Base-by-base conservation (phyloP, 1,139 yeast species). In the Debaryomycetaceae sp. region DNA sequence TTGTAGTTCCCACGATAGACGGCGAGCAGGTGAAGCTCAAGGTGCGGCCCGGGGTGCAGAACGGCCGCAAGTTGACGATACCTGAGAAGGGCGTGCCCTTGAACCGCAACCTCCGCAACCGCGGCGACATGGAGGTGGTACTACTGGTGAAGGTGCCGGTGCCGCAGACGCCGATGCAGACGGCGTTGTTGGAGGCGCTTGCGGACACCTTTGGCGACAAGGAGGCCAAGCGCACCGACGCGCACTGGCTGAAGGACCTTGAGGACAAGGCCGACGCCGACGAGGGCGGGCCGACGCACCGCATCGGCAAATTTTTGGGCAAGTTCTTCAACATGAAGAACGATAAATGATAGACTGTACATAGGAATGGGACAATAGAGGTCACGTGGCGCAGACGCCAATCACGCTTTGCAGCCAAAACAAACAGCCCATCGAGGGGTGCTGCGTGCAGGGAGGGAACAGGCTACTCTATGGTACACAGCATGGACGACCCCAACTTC, bases 11-110 rank as follows among this genome's bases (percentile, higher is more conserved):
- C 23, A 89, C 97, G 0, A 72, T 91, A 21, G 88, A 81, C 42
- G 88, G 85, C 4, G 78, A 75, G 24, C 68, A 71, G 27, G 65
- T 93, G 38, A 82, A 88, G 53, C 61, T 91, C 36, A 84, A 79
- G 54, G 78, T 93, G n/a, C 79, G 94, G 30, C 65, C 85, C 0
- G 97, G 96, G 1, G 85, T 95, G 1, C 94, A 85, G 51, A 65
- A 74, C 23, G 95, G 94, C 17, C 74, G 79, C 34, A 69, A 69
- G 17, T 73, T 89, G 36, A 80, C 84, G 10, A 76, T 91, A 36
- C 86, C 95, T 7, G 89, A 82, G 31, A 80, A 79, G 56, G 99
- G 99, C 35, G 83, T 88, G 41, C 97, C 97, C 28, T 65, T 69
- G 31, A 71, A 72, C 40, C 61, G 75, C 32, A 71, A 71, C 36